Evolutionary conservation across 495 filamentous ascomycete species (phyloP).

Genomic region (Neurospora pannonica): DNA sequence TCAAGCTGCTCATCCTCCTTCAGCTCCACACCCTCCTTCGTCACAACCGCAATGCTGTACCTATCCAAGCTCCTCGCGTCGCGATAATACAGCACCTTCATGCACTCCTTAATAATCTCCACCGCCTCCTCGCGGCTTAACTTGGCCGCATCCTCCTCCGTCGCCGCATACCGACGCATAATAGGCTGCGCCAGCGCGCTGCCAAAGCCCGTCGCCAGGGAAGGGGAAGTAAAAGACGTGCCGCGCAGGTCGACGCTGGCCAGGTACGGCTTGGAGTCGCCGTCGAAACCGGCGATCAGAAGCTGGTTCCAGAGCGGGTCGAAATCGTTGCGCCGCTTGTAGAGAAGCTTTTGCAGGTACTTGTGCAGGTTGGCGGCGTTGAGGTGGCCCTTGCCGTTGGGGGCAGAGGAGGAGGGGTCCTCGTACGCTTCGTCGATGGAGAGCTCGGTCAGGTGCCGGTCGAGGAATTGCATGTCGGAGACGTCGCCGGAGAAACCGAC

Average conservation of each 20-base stretch:
- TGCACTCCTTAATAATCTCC: slow-evolving; percentile 72
- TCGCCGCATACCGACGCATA: slow-evolving; percentile 68
- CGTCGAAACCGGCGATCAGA: slow-evolving; percentile 81
- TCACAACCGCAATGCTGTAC: slow-evolving; percentile 85
- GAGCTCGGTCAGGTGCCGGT: slow-evolving; percentile 78
- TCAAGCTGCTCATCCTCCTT: slow-evolving; percentile 63
- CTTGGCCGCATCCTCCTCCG: slow-evolving; percentile 61
- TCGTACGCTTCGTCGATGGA: slow-evolving; percentile 81
- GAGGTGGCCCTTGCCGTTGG: slow-evolving; percentile 44
- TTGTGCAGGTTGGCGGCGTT: slow-evolving; percentile 92
- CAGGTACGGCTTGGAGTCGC: slow-evolving; percentile 71
- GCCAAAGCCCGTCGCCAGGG: slow-evolving; percentile 88
- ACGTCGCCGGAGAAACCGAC: slow-evolving; percentile 91
- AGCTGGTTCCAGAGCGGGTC: slow-evolving; percentile 96
- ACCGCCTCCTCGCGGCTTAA: slow-evolving; percentile 74
- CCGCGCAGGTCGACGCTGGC: slow-evolving; percentile 85
- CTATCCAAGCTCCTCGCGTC: slow-evolving; percentile 87
- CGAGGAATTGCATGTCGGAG: slow-evolving; percentile 96
- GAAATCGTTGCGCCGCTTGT: slow-evolving; percentile 87
- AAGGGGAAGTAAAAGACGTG: slow-evolving; percentile 78
- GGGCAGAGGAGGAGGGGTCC: slow-evolving; percentile 24
- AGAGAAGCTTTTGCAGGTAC: slow-evolving; percentile 89
- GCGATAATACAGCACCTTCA: slow-evolving; percentile 97
- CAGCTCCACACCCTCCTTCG: slow-evolving; percentile 74
- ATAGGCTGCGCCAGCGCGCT: slow-evolving; percentile 88